Evolutionary conservation across 805 yeast species (phyloP).

Genomic region (Yamadazyma ubonensis): DNA sequence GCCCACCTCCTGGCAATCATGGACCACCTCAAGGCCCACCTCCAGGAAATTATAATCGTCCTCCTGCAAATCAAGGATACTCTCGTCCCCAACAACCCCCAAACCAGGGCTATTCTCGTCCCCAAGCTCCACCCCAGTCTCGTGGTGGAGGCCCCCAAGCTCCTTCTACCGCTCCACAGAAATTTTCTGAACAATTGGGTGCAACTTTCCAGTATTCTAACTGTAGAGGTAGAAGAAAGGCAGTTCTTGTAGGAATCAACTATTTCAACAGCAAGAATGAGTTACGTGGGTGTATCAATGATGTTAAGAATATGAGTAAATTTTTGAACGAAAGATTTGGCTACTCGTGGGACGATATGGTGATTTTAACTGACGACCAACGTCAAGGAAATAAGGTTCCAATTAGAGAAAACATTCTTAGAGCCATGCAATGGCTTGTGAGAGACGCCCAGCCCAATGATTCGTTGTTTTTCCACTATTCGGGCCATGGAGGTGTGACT

Average conservation of each 20-base stretch:
- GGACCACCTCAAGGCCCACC: conserved; percentile 19
- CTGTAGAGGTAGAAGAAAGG: conserved; percentile 37
- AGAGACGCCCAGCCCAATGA: conserved; percentile 38
- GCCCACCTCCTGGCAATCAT: not conserved
- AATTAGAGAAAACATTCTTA: conserved; percentile 29
- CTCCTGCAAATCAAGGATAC: conserved; percentile 4
- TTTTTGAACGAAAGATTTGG: conserved; percentile 32
- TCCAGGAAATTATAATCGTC: conserved; percentile 16
- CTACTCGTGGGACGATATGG: conserved; percentile 37
- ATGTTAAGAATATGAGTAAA: conserved; percentile 36
- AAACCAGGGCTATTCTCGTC: conserved; percentile 8
- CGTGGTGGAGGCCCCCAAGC: conserved; percentile 13
- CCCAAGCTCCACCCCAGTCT: conserved; percentile 7
- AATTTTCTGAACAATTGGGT: conserved; percentile 34
- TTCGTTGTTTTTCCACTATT: conserved; percentile 38
- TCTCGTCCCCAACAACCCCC: conserved; percentile 11
- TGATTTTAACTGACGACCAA: conserved; percentile 39
- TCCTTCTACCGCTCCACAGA: conserved; percentile 36
- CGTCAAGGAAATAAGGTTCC: conserved; percentile 30
- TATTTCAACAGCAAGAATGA: conserved; percentile 31
- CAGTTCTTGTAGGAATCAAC: conserved; percentile 37
- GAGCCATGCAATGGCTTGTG: conserved; percentile 43
- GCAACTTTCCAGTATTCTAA: conserved; percentile 40
- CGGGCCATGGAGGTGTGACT: conserved; percentile 42
- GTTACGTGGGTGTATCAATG: conserved; percentile 39